Conservation (phyloP, 2,329 filamentous ascomycete species). For the Scedosporium aurantiacum region DNA sequence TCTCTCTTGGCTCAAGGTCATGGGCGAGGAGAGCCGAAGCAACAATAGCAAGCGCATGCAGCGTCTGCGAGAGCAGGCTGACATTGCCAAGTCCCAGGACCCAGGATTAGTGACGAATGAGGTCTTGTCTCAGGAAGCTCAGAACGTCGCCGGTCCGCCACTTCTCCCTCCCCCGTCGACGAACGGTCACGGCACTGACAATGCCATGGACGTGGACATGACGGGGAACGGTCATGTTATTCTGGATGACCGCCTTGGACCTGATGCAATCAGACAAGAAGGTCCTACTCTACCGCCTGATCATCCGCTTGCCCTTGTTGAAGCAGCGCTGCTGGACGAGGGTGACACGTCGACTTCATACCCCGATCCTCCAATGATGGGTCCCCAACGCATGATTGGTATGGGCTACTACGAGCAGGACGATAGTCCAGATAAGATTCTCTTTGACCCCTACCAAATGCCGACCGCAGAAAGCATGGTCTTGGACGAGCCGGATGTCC, state of each 20-base stretch:
- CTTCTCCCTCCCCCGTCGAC: background rate
- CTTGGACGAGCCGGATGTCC: constrained; percentile 33
- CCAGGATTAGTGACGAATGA: constrained; percentile 18
- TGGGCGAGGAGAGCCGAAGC: constrained; percentile 46
- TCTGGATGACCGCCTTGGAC: background rate
- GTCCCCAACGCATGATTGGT: constrained; percentile 40
- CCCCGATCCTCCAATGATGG: constrained; percentile 36
- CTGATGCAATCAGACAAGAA: background rate
- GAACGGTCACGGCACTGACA: background rate
- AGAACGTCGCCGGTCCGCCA: background rate
- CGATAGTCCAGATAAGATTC: constrained; percentile 43
- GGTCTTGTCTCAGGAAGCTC: constrained; percentile 8
- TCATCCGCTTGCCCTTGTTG: constrained; percentile 12
- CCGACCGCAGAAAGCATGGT: constrained; percentile 34
- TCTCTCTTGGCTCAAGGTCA: constrained; percentile 62
- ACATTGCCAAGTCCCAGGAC: constrained; percentile 45
- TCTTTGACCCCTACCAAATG: constrained; percentile 48
- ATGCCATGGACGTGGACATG: background rate
- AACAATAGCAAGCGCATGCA: constrained; percentile 48
- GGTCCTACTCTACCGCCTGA: background rate
- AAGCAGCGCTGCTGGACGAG: constrained; percentile 12
- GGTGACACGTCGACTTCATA: constrained; percentile 25
- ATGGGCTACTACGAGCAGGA: constrained; percentile 52
- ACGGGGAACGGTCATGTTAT: background rate
- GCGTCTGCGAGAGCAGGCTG: constrained; percentile 42